phyloP scores from a whole-genome alignment of 495 filamentous ascomycete species.

The Parachaetomium inaequale region DNA sequence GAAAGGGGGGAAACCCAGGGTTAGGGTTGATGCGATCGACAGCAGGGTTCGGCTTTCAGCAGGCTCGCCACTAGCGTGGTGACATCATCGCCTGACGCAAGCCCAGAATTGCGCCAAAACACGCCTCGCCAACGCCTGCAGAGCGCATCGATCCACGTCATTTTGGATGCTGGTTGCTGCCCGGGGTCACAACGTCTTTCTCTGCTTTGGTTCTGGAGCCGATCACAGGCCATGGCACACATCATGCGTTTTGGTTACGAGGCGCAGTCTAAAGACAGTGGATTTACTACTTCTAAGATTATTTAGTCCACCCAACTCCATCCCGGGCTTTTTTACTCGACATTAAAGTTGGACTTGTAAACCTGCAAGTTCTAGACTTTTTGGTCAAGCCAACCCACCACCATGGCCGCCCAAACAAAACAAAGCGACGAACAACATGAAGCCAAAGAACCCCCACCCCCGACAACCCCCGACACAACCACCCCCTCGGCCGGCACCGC shows the following conservation, averaged over 20 bases:
- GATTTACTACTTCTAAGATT: neutral
- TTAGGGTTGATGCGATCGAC: neutral
- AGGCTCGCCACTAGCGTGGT: neutral
- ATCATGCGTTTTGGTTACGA: neutral
- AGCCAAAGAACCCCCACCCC: neutral
- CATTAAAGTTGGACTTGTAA: too few species aligned
- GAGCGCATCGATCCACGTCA: neutral
- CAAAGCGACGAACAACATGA: neutral
- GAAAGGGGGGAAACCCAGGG: neutral
- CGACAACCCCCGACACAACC: neutral
- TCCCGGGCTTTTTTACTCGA: too few species aligned
- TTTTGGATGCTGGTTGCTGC: neutral
- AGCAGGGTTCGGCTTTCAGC: neutral
- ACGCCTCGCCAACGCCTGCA: neutral
- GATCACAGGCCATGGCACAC: slow-evolving; percentile 1
- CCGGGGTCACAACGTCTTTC: neutral
- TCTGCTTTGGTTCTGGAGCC: neutral
- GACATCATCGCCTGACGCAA: slow-evolving; percentile 6
- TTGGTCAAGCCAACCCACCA: neutral
- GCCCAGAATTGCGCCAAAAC: neutral
- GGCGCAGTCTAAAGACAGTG: neutral
- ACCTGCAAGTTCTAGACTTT: neutral
- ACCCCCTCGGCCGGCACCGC: neutral
- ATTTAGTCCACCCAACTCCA: too few species aligned
- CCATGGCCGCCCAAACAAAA: neutral